Evolutionary conservation across 192 early-diverging fungal species (phyloP), one percentile per base, ranked within the genome.

Genomic region (Endogone sp.): DNA sequence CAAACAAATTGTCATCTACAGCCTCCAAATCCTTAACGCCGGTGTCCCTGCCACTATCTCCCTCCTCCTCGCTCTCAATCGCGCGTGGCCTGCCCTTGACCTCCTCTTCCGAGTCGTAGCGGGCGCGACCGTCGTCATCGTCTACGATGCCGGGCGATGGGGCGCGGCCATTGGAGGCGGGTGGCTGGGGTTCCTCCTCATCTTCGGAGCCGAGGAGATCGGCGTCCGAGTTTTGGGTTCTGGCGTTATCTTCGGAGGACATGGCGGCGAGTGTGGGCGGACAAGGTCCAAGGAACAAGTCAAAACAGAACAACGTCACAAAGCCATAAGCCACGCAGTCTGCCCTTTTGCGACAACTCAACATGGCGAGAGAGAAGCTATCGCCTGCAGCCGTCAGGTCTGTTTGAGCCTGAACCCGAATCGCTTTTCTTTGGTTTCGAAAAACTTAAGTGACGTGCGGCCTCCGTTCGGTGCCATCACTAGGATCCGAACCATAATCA

Each of bases 1-100:
- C 71, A 76, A 76, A 80, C 25, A 76, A 56, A 65, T 80, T 60
- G 60, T 74, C 79, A 16, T 49, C 37, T n/a, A n/a, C n/a, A n/a
- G n/a, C n/a, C n/a, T n/a, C n/a, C n/a, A n/a, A 22, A 11, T 70
- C 68, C 29, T 62, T 25, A 6, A 56, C 65, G 3, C 30, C 31
- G 2, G 63, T 31, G 8, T 68, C 63, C 21, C 71, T 60, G 28
- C 70, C 75, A 3, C 73, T 68, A n/a, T 70, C 57, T 2, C 70
- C 76, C 2, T 69, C 70, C 44, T 72, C 70, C 20, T 73, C 27
- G 56, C 68, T 73, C 25, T 55, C 70, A 49, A 67, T 61, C 6
- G 67, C 64, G 44, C 71, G 64, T 30, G 71, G 55, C 30, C 72
- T 77, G 27, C 68, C 68, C 56, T 77, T 77, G 20, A 58, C 49